phyloP scores from a whole-genome alignment of 768 basidiomycete species.

The Gelatoporia subvermispora region DNA sequence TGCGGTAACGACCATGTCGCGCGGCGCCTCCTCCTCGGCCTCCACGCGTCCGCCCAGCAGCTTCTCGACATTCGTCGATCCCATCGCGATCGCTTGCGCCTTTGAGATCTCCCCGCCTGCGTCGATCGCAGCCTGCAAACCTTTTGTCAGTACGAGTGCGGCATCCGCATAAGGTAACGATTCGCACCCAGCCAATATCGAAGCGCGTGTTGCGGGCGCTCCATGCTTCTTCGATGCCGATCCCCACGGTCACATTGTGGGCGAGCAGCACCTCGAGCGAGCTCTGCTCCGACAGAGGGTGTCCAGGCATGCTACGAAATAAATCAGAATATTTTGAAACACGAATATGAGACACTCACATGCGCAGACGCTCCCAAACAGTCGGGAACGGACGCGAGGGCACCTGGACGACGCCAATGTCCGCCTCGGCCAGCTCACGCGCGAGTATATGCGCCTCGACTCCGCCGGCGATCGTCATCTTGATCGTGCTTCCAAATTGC shows the following conservation, averaged over 20 bases:
- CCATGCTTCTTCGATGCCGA: slow-evolving; percentile 66
- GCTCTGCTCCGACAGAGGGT: slow-evolving; percentile 61
- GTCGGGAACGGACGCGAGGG: slow-evolving; percentile 69
- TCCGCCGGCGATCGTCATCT: slow-evolving; percentile 51
- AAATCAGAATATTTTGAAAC: not conserved
- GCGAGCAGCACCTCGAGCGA: slow-evolving; percentile 55
- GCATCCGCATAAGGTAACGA: not conserved
- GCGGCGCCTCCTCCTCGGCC: slow-evolving; percentile 5
- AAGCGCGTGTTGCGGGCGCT: slow-evolving; percentile 72
- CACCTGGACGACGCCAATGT: slow-evolving; percentile 65
- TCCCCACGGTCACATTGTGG: slow-evolving; percentile 68
- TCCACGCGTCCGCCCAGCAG: slow-evolving; percentile 27
- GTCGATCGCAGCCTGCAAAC: slow-evolving; percentile 11
- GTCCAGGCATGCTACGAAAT: slow-evolving; percentile 57
- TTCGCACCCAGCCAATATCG: slow-evolving; percentile 71
- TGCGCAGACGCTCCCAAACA: slow-evolving; percentile 61
- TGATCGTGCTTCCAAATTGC: slow-evolving; percentile 34
- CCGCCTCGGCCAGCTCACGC: slow-evolving; percentile 59
- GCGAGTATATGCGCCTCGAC: slow-evolving; percentile 72
- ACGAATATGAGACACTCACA: slow-evolving; percentile 36
- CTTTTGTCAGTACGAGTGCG: not conserved
- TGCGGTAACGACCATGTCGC: slow-evolving; percentile 27
- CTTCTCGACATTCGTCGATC: slow-evolving; percentile 39
- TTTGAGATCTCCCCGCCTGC: slow-evolving; percentile 20
- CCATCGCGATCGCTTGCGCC: slow-evolving; percentile 35